Evolutionary conservation across 371 early-diverging fungal species (phyloP).

Genomic region (Mucor velutinosus): DNA sequence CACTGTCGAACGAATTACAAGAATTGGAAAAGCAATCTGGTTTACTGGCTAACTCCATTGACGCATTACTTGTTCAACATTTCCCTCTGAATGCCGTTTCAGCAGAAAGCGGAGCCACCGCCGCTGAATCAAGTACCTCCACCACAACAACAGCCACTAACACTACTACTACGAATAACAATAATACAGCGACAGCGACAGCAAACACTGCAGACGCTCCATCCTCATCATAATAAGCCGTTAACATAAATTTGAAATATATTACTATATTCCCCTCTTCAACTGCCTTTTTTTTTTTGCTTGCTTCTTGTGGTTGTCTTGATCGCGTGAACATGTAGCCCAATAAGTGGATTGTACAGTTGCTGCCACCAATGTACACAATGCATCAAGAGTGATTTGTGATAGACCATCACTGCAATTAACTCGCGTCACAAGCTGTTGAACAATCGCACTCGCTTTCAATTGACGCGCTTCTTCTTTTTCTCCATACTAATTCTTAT

Average conservation of each 20-base stretch:
- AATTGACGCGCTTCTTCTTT: not conserved
- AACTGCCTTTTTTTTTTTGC: not conserved
- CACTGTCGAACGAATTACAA: constrained; percentile 79
- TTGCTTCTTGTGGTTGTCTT: too few species aligned
- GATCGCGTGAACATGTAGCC: too few species aligned
- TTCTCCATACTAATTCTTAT: not conserved
- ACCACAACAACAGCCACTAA: not conserved
- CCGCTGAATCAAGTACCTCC: not conserved
- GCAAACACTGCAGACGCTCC: not conserved
- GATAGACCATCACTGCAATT: not conserved
- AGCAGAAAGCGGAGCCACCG: not conserved
- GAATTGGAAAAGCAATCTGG: constrained; percentile 83
- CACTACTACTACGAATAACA: not conserved
- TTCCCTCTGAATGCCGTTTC: not conserved
- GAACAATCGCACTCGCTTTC: not conserved
- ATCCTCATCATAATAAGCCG: not conserved
- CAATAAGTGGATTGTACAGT: too few species aligned
- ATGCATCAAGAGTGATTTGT: too few species aligned
- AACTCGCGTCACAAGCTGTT: not conserved
- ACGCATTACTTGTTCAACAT: constrained; percentile 20
- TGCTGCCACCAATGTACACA: too few species aligned
- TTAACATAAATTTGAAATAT: not conserved
- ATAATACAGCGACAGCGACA: not conserved
- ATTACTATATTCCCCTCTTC: not conserved
- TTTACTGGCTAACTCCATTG: constrained; percentile 36